These are phyloP conservation scores for Colletotrichum sublineola DNA, from an alignment of 2,329 filamentous ascomycete species.

Conservation along the genomic window DNA sequence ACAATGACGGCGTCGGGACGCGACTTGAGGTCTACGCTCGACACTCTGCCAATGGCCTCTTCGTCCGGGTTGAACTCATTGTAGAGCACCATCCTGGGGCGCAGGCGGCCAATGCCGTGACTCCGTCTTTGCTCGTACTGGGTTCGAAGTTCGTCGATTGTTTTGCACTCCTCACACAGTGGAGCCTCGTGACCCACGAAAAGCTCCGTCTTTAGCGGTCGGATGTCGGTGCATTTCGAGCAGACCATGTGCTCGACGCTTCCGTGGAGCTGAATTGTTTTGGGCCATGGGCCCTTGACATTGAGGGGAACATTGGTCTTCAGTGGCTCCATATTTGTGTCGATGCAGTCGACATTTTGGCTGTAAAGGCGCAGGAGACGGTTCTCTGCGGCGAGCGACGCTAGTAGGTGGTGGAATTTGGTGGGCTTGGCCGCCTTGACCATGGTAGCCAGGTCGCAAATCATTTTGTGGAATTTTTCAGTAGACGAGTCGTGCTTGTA, in stretches of 20 bases:
- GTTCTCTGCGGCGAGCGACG: slow-evolving; percentile 87
- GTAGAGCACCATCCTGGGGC: slow-evolving; percentile 95
- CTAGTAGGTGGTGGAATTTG: slow-evolving; percentile 92
- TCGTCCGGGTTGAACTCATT: slow-evolving; percentile 98
- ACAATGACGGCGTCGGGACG: slow-evolving; percentile 94
- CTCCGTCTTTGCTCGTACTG: slow-evolving; percentile 85
- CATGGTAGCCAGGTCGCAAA: slow-evolving; percentile 85
- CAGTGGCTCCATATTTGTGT: slow-evolving; percentile 84
- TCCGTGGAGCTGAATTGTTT: slow-evolving; percentile 92
- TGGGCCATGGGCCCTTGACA: slow-evolving; percentile 90
- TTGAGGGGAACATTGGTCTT: slow-evolving; percentile 85
- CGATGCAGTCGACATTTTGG: slow-evolving; percentile 97
- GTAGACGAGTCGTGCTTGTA: slow-evolving; percentile 94
- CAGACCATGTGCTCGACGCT: slow-evolving; percentile 97
- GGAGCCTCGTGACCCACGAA: slow-evolving; percentile 90
- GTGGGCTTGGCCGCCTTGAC: slow-evolving; percentile 85
- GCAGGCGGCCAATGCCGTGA: slow-evolving; percentile 89
- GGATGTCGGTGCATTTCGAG: slow-evolving; percentile 86
- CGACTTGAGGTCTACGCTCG: slow-evolving; percentile 84
- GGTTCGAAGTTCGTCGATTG: slow-evolving; percentile 81
- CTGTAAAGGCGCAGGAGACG: slow-evolving; percentile 92
- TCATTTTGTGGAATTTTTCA: slow-evolving; percentile 95
- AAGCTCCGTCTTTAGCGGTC: slow-evolving; percentile 80
- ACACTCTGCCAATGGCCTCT: slow-evolving; percentile 93
- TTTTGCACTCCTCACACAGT: slow-evolving; percentile 80